A percentile compares a stretch with the other conserved stretches of the same genome.
phyloP scores from a whole-genome alignment of 192 early-diverging fungal genomes.

The Oehlia diaphana region DNA sequence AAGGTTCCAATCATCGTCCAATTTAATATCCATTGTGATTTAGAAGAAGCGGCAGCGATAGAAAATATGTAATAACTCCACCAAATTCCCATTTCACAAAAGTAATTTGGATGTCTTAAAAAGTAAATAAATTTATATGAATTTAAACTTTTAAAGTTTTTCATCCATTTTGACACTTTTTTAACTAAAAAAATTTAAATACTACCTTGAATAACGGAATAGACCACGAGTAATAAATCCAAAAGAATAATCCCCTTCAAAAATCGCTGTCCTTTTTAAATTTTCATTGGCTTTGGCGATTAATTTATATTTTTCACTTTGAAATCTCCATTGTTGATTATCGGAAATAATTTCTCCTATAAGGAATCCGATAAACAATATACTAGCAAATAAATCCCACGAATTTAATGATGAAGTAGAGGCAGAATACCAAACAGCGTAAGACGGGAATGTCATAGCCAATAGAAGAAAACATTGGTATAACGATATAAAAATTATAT shows the following conservation, averaged over 20 bases:
- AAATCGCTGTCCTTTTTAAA: neutral
- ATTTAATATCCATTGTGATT: constrained; percentile 36
- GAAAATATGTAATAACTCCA: constrained; percentile 55
- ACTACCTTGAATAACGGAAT: constrained; percentile 57
- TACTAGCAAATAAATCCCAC: constrained; percentile 47
- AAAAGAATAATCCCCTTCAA: constrained; percentile 45
- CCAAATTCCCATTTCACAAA: constrained; percentile 76
- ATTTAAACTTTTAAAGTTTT: too few relatives aligned
- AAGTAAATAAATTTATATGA: neutral
- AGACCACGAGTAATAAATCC: constrained; percentile 79
- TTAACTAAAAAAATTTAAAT: neutral
- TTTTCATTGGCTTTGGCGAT: constrained; percentile 34
- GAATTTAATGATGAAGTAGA: constrained; percentile 34
- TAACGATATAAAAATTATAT: constrained; percentile 70
- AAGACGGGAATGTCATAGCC: constrained; percentile 56
- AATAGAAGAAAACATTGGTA: constrained; percentile 74
- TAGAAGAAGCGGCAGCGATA: constrained; percentile 48
- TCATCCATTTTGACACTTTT: too few relatives aligned
- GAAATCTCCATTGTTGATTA: constrained; percentile 79
- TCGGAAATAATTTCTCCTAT: constrained; percentile 71
- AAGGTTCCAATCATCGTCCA: constrained; percentile 51
- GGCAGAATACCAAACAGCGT: constrained; percentile 36
- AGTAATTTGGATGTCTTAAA: constrained; percentile 80
- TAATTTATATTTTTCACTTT: constrained; percentile 52
- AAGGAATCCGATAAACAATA: constrained; percentile 51